Conservation (phyloP, 2,329 filamentous ascomycete genomes). For the Juglanconis sp. region DNA sequence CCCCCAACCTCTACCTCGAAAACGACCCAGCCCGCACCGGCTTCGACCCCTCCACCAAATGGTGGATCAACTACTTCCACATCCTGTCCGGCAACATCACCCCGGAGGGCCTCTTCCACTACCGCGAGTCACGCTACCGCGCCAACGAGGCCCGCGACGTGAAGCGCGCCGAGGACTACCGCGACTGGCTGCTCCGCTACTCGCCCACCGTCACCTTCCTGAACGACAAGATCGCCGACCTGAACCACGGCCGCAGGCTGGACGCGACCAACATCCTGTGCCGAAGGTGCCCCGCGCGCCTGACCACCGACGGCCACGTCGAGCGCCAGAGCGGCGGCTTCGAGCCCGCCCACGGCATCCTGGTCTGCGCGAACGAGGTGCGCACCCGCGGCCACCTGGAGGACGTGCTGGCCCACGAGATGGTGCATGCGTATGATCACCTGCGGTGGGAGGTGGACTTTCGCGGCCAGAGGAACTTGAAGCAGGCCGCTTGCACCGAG, state of each 20-base stretch:
- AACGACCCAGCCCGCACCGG: slow-evolving; percentile 61
- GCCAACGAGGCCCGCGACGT: slow-evolving; percentile 76
- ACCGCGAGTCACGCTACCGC: slow-evolving; percentile 72
- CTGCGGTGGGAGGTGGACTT: slow-evolving; percentile 88
- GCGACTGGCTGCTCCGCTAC: slow-evolving; percentile 80
- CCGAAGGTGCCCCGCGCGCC: slow-evolving; percentile 65
- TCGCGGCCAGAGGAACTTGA: slow-evolving; percentile 65
- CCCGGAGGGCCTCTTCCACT: slow-evolving; percentile 66
- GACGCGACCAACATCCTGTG: slow-evolving; percentile 76
- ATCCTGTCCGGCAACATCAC: slow-evolving; percentile 74
- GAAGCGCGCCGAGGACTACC: slow-evolving; percentile 73
- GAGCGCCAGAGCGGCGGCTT: slow-evolving; percentile 77
- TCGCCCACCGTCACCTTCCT: slow-evolving; percentile 87
- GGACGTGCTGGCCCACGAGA: slow-evolving; percentile 93
- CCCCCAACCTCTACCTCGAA: slow-evolving; percentile 35
- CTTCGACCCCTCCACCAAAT: slow-evolving; percentile 57
- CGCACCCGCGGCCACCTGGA: slow-evolving; percentile 77
- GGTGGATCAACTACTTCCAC: slow-evolving; percentile 84
- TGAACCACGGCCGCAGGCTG: slow-evolving; percentile 66
- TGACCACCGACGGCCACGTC: slow-evolving; percentile 56
- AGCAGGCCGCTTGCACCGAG: slow-evolving; percentile 92
- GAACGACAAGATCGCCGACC: slow-evolving; percentile 71
- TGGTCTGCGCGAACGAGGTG: slow-evolving; percentile 91
- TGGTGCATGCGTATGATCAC: slow-evolving; percentile 97
- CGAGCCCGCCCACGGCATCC: slow-evolving; percentile 78